Percentiles rank a stretch among this genome's conserved stretches.
These are phyloP conservation scores for Russula sp. DNA, from an alignment of 768 basidiomycete species.

Conservation along the genomic window DNA sequence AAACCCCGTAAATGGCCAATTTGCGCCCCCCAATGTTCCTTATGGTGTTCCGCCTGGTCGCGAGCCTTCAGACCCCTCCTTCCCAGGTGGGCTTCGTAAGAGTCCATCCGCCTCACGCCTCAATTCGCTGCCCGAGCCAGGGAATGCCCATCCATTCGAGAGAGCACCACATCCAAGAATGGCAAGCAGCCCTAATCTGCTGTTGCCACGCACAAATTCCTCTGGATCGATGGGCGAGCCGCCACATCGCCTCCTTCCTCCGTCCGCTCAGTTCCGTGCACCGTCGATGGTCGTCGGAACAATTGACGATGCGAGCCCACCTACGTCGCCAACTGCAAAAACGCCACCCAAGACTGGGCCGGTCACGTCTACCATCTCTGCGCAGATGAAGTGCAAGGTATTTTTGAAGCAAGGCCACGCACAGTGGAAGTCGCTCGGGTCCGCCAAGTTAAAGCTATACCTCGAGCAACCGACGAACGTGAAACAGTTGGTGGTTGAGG, in stretches of 20 bases:
- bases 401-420: slow-evolving; percentile 93
- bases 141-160: slow-evolving; percentile 32
- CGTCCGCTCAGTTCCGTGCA: slow-evolving; percentile 58
- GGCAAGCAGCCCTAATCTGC: slow-evolving; percentile 32
- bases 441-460: slow-evolving; percentile 85
- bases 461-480: slow-evolving; percentile 79
- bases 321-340: slow-evolving; percentile 71
- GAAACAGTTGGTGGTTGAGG: slow-evolving; percentile 95
- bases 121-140: slow-evolving; percentile 45
- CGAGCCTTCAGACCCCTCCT: slow-evolving; percentile 33
- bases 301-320: slow-evolving; percentile 75
- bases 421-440: slow-evolving; percentile 96
- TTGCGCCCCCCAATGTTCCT: slow-evolving; percentile 14
- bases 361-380: slow-evolving; percentile 71
- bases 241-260: slow-evolving; percentile 54
- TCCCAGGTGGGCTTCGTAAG: slow-evolving; percentile 44
- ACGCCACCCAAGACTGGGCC: slow-evolving; percentile 56
- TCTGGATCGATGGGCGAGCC: slow-evolving; percentile 37
- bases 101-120: slow-evolving; percentile 60
- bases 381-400: slow-evolving; percentile 97
- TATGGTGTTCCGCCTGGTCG: slow-evolving; percentile 24
- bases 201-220: slow-evolving; percentile 34
- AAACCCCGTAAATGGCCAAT: slow-evolving; percentile 6
- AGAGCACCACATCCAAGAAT: slow-evolving; percentile 42
- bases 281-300: slow-evolving; percentile 52